Conservation (phyloP, 768 basidiomycete species). For the Tricholomella constricta region DNA sequence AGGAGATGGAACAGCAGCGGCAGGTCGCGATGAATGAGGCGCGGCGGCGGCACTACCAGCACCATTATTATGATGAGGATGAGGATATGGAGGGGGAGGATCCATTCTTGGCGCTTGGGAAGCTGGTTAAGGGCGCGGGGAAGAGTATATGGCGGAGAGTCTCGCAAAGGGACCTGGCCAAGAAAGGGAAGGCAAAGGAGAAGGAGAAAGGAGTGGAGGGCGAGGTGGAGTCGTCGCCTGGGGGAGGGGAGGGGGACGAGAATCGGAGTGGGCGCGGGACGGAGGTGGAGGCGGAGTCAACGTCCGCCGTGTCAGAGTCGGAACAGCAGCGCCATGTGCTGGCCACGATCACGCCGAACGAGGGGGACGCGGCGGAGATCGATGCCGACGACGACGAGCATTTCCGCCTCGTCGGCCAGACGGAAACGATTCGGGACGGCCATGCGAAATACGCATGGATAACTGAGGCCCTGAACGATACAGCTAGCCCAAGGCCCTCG, state of each 20-base stretch:
- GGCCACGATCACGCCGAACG: conserved; percentile 5
- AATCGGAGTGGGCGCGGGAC: background rate
- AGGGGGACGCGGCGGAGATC: conserved; percentile 23
- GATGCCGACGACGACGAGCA: conserved; percentile 30
- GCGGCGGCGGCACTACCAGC: conserved; percentile 15
- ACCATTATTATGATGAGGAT: conserved; percentile 15
- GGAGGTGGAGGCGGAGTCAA: background rate
- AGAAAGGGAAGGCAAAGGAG: conserved; percentile 13
- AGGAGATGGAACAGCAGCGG: conserved; percentile 39
- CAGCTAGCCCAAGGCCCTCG: too few relatives aligned
- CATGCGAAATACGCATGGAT: conserved; percentile 20
- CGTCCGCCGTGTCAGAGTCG: too few relatives aligned
- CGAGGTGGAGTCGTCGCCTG: conserved; percentile 2
- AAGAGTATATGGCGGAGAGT: conserved; percentile 53
- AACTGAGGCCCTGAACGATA: conserved; percentile 7
- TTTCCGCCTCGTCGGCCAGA: conserved; percentile 27
- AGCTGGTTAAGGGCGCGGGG: conserved; percentile 52
- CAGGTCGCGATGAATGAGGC: conserved; percentile 21
- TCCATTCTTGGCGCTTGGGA: conserved; percentile 50
- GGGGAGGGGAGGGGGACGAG: conserved; percentile 3
- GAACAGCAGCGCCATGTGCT: conserved; percentile 4
- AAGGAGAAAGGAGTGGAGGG: conserved; percentile 19
- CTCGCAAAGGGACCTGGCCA: conserved; percentile 36
- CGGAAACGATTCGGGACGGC: conserved; percentile 30
- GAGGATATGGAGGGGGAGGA: conserved; percentile 41